Evolutionary conservation across 371 early-diverging fungal species (phyloP), one percentile per base, ranked within the genome.

Genomic region (Lichtheimia hyalospora): DNA sequence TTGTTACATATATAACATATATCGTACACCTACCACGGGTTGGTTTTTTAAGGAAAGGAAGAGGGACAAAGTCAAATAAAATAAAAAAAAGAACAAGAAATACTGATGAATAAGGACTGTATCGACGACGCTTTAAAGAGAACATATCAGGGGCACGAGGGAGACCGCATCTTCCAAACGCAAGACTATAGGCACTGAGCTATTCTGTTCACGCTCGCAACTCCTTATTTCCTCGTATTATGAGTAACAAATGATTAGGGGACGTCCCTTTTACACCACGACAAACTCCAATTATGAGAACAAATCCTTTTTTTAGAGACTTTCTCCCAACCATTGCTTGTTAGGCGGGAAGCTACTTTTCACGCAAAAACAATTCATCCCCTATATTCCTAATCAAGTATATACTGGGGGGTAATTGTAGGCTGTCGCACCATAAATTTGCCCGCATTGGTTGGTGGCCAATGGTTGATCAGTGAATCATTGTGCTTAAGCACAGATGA

Each of bases 121-220:
- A n/a, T 39, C 51, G 51, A 14, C 27, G 27, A 16, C n/a, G 53
- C 53, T 53, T 39, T 53, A 55, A 55, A 55, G 14, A 44, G 15
- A 5, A 24, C 13, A 24, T 55, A 24, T 21, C 42, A 55, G 56
- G 56, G 56, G 56, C 42, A 34, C 39, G 53, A 53, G 39, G 53
- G 53, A 53, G 53, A 3, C 15, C 7, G 12, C 34, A 34, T 34
- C 34, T 13, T 27, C 18, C 46, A 46, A 56, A 25, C 12, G 55
- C 15, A 24, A 42, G 46, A 46, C 46, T 18, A 34, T 34, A 34
- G 34, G 41, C 41, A 46, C 49, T 48, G 58, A 57, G 49, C 49
- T 57, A 49, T 57, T 57, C 42, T 57, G 58, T 57, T 57, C 58
- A 57, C 58, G 58, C 42, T 57, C n/a, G 4, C 46, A 21, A n/a